Evolutionary conservation across 2,329 filamentous ascomycete genomes (phyloP), one percentile per base, ranked within the genome.

Genomic region (Claviceps digitariae): DNA sequence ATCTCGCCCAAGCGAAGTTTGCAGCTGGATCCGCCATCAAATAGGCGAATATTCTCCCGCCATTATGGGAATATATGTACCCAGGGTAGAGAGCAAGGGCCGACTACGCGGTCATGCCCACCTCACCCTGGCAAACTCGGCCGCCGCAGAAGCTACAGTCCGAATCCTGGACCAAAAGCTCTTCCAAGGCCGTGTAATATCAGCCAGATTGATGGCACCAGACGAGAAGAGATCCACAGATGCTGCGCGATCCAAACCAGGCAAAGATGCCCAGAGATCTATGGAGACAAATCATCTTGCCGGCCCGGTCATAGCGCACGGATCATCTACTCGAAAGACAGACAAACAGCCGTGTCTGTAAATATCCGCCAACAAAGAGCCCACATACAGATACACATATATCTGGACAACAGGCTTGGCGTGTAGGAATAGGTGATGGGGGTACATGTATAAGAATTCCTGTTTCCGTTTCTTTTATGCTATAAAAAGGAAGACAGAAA

Each of bases 51-150:
- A 53, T 31, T 57, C 52, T 2, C 31, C 41, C 12, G 57, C 57
- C n/a, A 60, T 66, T 25, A 49, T 49, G 17, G 50, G 47, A n/a
- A 57, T 67, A 23, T 56, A 66, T 8, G 57, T 66, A 5, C 64
- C 65, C 9, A 47, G 56, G 20, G 59, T 57, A 20, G 54, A 50
- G 38, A 52, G 56, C 29, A 62, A 57, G 45, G 58, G 48, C 5
- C 60, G 59, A 12, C 59, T 63, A 13, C 60, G 60, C 17, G 64
- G 65, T 7, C 58, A 64, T 40, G 62, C 59, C 36, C 56, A 60
- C n/a, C 54, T 66, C 23, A 55, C 58, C 8, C 58, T 67, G 21
- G 52, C 60, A 27, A 60, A 53, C 40, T 23, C 57, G 4, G 40
- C 46, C 3, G 59, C 62, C 2, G 61, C 65, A 7, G 41, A 50